These are phyloP conservation scores for Beauveria rudraprayagi DNA, from an alignment of 2,329 filamentous ascomycete genomes.

Conservation along the genomic window DNA sequence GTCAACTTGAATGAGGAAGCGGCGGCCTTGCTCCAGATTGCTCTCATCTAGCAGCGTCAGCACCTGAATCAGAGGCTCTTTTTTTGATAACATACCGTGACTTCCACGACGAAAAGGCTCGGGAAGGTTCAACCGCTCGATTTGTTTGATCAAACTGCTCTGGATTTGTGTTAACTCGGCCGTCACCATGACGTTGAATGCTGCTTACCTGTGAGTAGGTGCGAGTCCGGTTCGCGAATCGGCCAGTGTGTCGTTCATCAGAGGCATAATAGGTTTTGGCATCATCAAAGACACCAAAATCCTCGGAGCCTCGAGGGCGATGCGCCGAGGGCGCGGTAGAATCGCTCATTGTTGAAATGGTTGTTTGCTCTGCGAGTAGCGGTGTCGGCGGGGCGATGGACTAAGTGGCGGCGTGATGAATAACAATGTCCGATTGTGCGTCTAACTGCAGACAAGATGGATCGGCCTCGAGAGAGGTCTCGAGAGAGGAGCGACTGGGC, in stretches of 20 bases:
- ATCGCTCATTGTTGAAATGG: slow-evolving; percentile 5
- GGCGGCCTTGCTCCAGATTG: slow-evolving; percentile 55
- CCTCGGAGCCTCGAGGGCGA: slow-evolving; percentile 29
- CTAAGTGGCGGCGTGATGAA: neutral
- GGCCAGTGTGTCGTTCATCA: slow-evolving; percentile 44
- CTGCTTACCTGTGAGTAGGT: slow-evolving; percentile 47
- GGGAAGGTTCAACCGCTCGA: slow-evolving; percentile 42
- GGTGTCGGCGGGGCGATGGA: slow-evolving; percentile 8
- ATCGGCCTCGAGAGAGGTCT: neutral
- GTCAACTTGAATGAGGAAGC: slow-evolving; percentile 82
- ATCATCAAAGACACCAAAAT: slow-evolving; percentile 47
- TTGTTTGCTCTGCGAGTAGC: slow-evolving; percentile 6
- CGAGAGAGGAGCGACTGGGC: neutral
- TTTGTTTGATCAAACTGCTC: slow-evolving; percentile 46
- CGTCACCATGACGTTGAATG: neutral
- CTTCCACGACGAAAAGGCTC: slow-evolving; percentile 52
- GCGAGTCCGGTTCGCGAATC: slow-evolving; percentile 41
- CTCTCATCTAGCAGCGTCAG: slow-evolving; percentile 55
- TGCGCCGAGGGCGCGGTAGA: slow-evolving; percentile 8
- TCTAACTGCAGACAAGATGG: neutral
- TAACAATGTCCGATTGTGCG: neutral
- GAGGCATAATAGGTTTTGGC: slow-evolving; percentile 52
- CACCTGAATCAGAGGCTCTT: neutral
- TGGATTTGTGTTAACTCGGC: slow-evolving; percentile 26
- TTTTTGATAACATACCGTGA: slow-evolving; percentile 37